A percentile compares a stretch with the other conserved stretches of the same genome.
Evolutionary conservation across 177 flowering plant genomes (phyloP).

Genomic region (Telopea speciosissima): DNA sequence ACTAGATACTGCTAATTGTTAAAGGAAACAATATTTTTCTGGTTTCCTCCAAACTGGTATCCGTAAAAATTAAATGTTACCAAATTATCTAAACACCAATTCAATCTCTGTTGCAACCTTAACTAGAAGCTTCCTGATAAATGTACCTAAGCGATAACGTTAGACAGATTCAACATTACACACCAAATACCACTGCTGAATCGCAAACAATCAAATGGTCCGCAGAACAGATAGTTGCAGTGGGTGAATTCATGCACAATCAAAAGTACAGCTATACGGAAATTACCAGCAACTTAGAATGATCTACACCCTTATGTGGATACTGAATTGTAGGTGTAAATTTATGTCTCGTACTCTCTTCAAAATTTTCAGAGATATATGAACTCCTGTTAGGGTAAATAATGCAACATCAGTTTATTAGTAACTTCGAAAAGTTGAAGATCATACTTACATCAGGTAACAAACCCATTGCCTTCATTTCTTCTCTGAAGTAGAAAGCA

Average conservation of each 20-base stretch:
- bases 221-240: neutral
- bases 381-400: neutral
- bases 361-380: neutral
- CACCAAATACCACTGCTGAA: neutral
- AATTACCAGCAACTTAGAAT: neutral
- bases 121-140: neutral
- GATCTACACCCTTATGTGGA: neutral
- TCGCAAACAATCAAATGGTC: neutral
- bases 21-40: neutral
- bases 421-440: neutral
- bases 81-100: neutral
- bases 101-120: neutral
- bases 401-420: neutral
- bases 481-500: conserved; percentile 70
- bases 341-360: neutral
- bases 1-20: neutral
- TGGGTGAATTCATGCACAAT: neutral
- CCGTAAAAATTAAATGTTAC: neutral
- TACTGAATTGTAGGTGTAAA: neutral
- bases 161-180: neutral
- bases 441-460: conserved; percentile 67
- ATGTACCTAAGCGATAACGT: too few relatives aligned
- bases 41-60: neutral
- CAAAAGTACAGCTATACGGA: neutral
- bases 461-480: conserved; percentile 87